phyloP scores from a whole-genome alignment of 1,284 basidiomycete species.

The Wallemia mellicola region DNA sequence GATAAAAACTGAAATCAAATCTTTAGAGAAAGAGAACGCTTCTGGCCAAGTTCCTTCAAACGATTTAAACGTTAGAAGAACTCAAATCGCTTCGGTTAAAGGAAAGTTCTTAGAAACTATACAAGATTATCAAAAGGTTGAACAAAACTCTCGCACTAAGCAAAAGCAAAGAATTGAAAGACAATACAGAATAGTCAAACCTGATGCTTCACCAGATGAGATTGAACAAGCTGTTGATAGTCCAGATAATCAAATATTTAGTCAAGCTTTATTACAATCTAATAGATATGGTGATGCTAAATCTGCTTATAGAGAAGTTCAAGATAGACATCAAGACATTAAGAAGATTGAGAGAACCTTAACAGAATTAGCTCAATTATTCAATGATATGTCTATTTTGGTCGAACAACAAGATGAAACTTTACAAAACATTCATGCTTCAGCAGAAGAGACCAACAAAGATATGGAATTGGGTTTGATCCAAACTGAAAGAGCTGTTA shows the following conservation, averaged over 20 bases:
- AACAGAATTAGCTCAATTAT: slow-evolving; percentile 59
- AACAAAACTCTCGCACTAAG: slow-evolving; percentile 70
- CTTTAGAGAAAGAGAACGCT: slow-evolving; percentile 37
- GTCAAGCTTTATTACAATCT: slow-evolving; percentile 56
- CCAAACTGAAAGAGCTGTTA: slow-evolving; percentile 40
- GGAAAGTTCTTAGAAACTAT: slow-evolving; percentile 19
- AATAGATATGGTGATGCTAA: slow-evolving; percentile 56
- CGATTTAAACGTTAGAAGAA: slow-evolving; percentile 15
- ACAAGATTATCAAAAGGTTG: slow-evolving; percentile 44
- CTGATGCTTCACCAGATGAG: slow-evolving; percentile 59
- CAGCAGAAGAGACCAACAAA: slow-evolving; percentile 29
- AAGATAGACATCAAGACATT: slow-evolving; percentile 67
- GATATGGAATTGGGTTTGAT: slow-evolving; percentile 34
- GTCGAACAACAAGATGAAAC: slow-evolving; percentile 50
- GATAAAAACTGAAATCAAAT: slow-evolving; percentile 48
- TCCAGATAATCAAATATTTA: slow-evolving; percentile 52
- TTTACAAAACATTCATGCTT: slow-evolving; percentile 30
- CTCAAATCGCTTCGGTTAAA: slow-evolving; percentile 23
- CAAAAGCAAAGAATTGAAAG: slow-evolving; percentile 84
- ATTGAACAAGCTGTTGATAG: slow-evolving; percentile 40
- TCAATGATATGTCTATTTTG: slow-evolving; percentile 55
- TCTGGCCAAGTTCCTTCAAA: slow-evolving; percentile 22
- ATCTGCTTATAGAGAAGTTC: slow-evolving; percentile 61
- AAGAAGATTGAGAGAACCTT: slow-evolving; percentile 60
- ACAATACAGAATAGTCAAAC: slow-evolving; percentile 92